phyloP scores from a whole-genome alignment of 164 flowering plant genomes.

The Cinnamomum micranthum region DNA sequence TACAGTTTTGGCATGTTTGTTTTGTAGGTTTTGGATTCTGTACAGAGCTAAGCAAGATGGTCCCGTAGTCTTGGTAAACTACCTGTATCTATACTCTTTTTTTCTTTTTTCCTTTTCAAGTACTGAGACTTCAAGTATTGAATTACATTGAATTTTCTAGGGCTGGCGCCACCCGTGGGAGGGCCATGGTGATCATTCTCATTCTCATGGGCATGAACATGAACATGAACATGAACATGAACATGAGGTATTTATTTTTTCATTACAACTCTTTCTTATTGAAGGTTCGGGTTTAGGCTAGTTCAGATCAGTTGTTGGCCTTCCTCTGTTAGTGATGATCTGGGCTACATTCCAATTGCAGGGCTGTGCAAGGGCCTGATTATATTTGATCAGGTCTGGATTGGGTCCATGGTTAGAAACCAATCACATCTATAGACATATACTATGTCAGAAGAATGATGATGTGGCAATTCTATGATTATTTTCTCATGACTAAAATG shows the following conservation, averaged over 20 bases:
- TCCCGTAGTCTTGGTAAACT: constrained; percentile 38
- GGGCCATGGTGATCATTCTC: constrained; percentile 75
- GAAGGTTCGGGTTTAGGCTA: no score
- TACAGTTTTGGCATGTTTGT: neutral
- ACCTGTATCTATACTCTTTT: neutral
- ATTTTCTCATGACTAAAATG: no score
- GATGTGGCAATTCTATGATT: no score
- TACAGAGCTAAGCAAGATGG: constrained; percentile 41
- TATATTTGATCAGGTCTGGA: no score
- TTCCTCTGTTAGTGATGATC: no score
- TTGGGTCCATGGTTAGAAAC: no score
- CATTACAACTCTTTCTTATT: no score
- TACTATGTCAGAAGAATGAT: no score
- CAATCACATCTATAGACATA: no score
- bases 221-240: constrained; percentile 20
- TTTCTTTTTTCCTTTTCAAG: neutral
- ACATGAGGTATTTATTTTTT: constrained; percentile 26
- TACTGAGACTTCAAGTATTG: neutral
- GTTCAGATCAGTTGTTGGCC: no score
- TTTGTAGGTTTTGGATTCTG: constrained; percentile 38
- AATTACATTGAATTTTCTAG: constrained; percentile 23
- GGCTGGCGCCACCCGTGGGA: constrained; percentile 97
- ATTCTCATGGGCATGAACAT: constrained; percentile 43
- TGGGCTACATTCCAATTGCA: no score
- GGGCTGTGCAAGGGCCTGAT: no score